A percentile compares a stretch with the other conserved stretches of the same genome.
phyloP scores from a whole-genome alignment of 2,329 filamentous ascomycete species.

The Diplodia corticola region DNA sequence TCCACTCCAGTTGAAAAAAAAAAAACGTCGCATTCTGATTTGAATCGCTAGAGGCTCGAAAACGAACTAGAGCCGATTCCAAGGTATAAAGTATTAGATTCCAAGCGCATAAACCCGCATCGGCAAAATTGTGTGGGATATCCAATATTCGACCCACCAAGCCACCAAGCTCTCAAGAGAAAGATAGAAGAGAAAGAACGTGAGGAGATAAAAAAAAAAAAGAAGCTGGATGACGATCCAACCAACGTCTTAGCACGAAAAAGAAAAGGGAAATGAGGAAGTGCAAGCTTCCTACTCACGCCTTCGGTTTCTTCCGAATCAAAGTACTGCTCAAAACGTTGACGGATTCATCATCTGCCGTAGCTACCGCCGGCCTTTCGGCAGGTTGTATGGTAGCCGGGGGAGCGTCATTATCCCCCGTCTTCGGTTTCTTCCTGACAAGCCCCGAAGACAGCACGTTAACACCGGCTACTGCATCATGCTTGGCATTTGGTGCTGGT shows the following conservation, averaged over 20 bases:
- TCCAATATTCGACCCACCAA: background rate
- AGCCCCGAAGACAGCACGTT: constrained; percentile 8
- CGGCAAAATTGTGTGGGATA: background rate
- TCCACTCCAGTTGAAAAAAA: too few relatives aligned
- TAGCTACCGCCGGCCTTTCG: background rate
- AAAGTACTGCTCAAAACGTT: constrained; percentile 26
- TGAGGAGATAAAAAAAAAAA: background rate
- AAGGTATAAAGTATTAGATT: background rate
- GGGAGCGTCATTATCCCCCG: constrained; percentile 3
- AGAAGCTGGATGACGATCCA: background rate
- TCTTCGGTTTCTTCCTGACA: constrained; percentile 19
- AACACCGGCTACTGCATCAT: background rate
- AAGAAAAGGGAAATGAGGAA: background rate
- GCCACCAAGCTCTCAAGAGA: background rate
- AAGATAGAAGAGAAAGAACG: background rate
- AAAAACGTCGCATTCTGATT: background rate
- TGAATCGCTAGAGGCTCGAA: too few relatives aligned
- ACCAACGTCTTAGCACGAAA: background rate
- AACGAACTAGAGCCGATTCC: background rate
- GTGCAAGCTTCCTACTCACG: background rate
- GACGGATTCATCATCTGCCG: background rate
- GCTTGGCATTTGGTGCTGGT: background rate
- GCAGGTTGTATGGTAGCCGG: background rate
- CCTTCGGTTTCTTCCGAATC: constrained; percentile 38
- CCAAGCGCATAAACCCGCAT: background rate